phyloP scores from a whole-genome alignment of 768 basidiomycete genomes.

The Mycena venus region DNA sequence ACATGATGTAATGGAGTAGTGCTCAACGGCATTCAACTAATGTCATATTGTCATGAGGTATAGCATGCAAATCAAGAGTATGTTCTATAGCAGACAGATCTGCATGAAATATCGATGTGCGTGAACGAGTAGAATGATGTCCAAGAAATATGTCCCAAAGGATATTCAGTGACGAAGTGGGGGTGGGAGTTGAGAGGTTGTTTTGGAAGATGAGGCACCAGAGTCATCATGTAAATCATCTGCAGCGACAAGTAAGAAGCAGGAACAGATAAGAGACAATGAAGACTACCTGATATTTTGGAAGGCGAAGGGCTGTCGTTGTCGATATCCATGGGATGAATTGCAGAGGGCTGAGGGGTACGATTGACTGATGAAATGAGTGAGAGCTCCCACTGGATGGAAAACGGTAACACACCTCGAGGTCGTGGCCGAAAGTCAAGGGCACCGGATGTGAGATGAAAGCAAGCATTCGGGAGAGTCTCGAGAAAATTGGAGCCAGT shows the following conservation, averaged over 20 bases:
- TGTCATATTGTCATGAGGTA: neutral
- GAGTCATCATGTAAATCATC: neutral
- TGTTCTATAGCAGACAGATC: neutral
- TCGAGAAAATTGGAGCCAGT: neutral
- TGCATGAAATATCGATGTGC: constrained; percentile 4
- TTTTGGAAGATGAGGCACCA: neutral
- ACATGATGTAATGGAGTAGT: neutral
- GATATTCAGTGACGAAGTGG: neutral
- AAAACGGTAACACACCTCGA: neutral
- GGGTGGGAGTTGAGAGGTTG: neutral
- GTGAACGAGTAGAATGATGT: neutral
- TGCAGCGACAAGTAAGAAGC: neutral
- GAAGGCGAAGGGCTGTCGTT: neutral
- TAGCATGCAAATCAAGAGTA: neutral
- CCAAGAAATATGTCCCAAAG: neutral
- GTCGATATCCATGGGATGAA: neutral
- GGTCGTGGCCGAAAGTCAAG: neutral
- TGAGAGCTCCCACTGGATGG: neutral
- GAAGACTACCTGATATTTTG: neutral
- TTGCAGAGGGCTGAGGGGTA: neutral
- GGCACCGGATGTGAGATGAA: neutral
- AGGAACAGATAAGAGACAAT: neutral
- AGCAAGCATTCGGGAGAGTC: neutral
- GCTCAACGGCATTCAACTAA: neutral
- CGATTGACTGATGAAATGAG: neutral